Percentiles rank a stretch among this genome's conserved stretches.
Evolutionary conservation across 2,329 filamentous ascomycete genomes (phyloP).

Genomic region (Phialophora tarda): DNA sequence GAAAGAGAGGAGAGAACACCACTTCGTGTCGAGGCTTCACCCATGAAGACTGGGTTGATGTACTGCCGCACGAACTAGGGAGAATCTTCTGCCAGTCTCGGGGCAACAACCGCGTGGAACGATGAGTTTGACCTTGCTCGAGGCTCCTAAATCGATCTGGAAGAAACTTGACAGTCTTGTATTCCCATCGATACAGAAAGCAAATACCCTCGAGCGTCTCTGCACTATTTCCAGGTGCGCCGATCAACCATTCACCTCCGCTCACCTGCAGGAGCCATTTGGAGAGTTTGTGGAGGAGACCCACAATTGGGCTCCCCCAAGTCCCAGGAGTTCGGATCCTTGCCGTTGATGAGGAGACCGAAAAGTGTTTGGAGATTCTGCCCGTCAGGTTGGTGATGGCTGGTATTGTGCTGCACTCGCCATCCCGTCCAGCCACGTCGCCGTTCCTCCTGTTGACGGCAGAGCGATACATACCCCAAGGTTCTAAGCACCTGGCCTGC

Average conservation of each 20-base stretch:
- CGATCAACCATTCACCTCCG: not conserved
- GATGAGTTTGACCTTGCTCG: not conserved
- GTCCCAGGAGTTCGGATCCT: not conserved
- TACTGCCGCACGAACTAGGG: not conserved
- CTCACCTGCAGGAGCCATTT: not conserved
- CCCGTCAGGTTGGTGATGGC: not conserved
- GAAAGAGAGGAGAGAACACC: not conserved
- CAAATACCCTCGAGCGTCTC: not conserved
- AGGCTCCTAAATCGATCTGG: not conserved
- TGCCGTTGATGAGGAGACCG: not conserved
- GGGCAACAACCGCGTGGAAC: not conserved
- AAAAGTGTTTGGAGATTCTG: not conserved
- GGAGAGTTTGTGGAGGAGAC: not conserved
- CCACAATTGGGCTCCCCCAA: not conserved
- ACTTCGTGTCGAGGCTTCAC: slow-evolving; percentile 1
- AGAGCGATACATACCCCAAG: not conserved
- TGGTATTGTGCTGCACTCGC: not conserved
- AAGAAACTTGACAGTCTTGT: not conserved
- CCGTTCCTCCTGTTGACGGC: not conserved
- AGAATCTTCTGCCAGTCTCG: not conserved
- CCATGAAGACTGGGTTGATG: not conserved
- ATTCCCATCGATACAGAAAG: not conserved
- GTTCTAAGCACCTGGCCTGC: not conserved
- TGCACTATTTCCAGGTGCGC: not conserved
- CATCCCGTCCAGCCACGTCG: not conserved